phyloP scores from a whole-genome alignment of 2,329 filamentous ascomycete genomes.

The Macrophomina pseudophaseolina region DNA sequence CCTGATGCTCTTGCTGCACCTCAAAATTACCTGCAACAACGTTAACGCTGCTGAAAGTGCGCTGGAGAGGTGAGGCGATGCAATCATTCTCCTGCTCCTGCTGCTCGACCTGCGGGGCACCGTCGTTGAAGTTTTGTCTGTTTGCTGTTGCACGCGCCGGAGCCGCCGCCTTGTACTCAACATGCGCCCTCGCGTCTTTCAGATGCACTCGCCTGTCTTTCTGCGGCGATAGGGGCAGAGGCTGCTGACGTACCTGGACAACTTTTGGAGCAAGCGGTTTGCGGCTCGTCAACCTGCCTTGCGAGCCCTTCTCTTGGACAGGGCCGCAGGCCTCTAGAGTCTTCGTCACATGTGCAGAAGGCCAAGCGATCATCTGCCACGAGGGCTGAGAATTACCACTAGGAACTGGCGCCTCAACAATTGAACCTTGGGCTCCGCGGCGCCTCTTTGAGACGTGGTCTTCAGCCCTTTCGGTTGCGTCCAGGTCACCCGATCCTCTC shows the following conservation, averaged over 20 bases:
- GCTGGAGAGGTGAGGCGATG: background rate
- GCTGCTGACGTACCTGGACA: background rate
- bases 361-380: conserved; percentile 17
- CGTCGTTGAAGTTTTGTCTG: background rate
- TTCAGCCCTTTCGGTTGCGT: too few relatives aligned
- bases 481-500: background rate
- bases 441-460: background rate
- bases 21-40: background rate
- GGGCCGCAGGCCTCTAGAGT: background rate
- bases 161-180: background rate
- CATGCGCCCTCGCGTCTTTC: background rate
- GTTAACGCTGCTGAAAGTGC: background rate
- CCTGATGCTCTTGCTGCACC: too few relatives aligned
- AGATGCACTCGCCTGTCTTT: background rate
- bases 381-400: background rate
- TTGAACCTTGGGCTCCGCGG: background rate
- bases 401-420: background rate
- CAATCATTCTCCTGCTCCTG: background rate
- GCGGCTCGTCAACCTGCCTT: background rate
- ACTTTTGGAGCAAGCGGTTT: background rate
- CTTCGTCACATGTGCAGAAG: background rate
- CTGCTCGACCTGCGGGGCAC: background rate
- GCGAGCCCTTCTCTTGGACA: background rate
- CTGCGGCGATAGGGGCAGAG: background rate
- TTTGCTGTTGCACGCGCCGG: background rate